phyloP scores from a whole-genome alignment of 768 basidiomycete genomes.

The Leccinum sublutescens region DNA sequence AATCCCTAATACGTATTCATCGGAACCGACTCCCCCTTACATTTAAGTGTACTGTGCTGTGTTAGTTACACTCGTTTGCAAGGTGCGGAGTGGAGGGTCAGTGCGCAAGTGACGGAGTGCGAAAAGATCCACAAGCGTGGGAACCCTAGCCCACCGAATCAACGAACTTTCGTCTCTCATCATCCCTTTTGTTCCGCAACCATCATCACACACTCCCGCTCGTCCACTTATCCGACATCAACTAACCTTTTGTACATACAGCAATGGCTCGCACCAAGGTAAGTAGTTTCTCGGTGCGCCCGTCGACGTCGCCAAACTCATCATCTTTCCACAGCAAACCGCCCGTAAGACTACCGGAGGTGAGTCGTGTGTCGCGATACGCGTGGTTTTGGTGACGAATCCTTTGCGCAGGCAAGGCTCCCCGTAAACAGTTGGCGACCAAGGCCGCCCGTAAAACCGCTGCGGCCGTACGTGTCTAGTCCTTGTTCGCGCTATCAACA shows the following conservation, averaged over 20 bases:
- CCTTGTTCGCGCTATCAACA: background rate
- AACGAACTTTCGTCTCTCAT: conserved; percentile 16
- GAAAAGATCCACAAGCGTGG: conserved; percentile 29
- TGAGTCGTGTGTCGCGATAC: conserved; percentile 35
- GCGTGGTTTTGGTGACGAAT: conserved; percentile 24
- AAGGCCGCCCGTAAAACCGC: conserved; percentile 94
- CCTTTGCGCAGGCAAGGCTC: conserved; percentile 66
- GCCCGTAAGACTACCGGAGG: conserved; percentile 99
- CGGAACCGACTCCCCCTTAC: background rate
- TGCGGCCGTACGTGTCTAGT: conserved; percentile 48
- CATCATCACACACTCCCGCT: conserved; percentile 26
- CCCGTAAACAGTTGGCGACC: conserved; percentile 93
- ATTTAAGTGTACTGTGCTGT: background rate
- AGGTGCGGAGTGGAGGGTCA: conserved; percentile 22
- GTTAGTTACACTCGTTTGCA: background rate
- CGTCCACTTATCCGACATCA: conserved; percentile 8
- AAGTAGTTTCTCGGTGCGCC: conserved; percentile 4
- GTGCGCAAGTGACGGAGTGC: conserved; percentile 32
- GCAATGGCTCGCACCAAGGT: conserved; percentile 91
- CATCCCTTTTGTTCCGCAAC: conserved; percentile 25
- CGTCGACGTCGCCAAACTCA: conserved; percentile 4
- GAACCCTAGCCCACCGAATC: conserved; percentile 29
- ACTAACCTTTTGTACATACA: conserved; percentile 7
- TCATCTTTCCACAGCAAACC: conserved; percentile 68
- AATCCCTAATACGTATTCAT: background rate